phyloP scores from a whole-genome alignment of 2,329 filamentous ascomycete species.

The Trichoderma polysporum region DNA sequence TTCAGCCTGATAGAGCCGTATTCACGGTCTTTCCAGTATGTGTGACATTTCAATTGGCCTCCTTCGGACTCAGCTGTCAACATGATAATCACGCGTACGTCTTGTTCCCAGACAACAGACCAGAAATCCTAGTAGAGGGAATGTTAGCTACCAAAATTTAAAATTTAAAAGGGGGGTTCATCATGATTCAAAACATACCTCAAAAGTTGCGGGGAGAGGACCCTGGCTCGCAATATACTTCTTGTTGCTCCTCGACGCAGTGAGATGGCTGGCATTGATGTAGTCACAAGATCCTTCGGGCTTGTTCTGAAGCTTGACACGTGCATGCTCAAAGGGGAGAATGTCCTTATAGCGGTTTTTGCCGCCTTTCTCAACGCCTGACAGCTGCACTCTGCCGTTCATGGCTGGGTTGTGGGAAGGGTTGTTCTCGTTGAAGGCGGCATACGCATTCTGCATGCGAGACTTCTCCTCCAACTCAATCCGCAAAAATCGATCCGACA shows the following conservation, averaged over 20 bases:
- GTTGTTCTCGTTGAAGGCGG: conserved; percentile 46
- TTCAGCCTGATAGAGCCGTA: conserved; percentile 78
- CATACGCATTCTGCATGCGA: conserved; percentile 82
- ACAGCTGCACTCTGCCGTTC: conserved; percentile 63
- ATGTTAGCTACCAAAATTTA: background rate
- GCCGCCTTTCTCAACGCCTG: conserved; percentile 87
- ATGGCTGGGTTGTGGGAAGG: conserved; percentile 29
- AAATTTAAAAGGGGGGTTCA: background rate
- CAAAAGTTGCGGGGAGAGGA: conserved; percentile 86
- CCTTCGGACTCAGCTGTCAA: conserved; percentile 92
- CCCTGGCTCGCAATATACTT: conserved; percentile 95
- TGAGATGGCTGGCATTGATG: conserved; percentile 88
- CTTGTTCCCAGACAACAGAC: conserved; percentile 96
- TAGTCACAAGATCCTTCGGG: conserved; percentile 78
- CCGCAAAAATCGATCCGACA: conserved; percentile 78
- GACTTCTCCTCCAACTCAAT: conserved; percentile 85
- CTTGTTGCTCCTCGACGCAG: conserved; percentile 79
- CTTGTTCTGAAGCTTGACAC: conserved; percentile 74
- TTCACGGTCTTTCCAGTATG: conserved; percentile 80
- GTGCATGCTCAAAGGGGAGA: conserved; percentile 89
- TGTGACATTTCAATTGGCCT: conserved; percentile 90
- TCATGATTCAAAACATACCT: conserved; percentile 54
- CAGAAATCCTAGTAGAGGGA: conserved; percentile 74
- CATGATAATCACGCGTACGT: conserved; percentile 93
- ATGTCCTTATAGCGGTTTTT: conserved; percentile 99